Evolutionary conservation across 2,329 filamentous ascomycete genomes (phyloP).

Genomic region (Bipolaris victoriae): DNA sequence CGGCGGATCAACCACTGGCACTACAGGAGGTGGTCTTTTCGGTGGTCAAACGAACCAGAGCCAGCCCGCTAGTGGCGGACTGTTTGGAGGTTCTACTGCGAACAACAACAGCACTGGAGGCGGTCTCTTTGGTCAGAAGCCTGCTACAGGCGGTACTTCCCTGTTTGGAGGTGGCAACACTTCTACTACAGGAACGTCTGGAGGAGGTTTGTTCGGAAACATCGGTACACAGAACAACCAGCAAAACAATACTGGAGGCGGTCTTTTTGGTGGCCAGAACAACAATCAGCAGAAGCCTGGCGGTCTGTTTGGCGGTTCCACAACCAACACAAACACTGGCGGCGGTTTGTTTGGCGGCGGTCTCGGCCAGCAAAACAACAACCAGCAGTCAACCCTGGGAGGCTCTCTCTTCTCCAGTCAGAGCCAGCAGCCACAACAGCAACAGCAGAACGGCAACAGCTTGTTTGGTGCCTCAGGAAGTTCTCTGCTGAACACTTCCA

Average conservation of each 20-base stretch:
- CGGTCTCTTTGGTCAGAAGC: conserved; percentile 52
- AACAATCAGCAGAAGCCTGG: conserved; percentile 53
- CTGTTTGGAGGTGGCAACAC: conserved; percentile 42
- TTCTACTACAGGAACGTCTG: conserved; percentile 24
- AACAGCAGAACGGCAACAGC: conserved; percentile 48
- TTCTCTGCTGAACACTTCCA: conserved; percentile 55
- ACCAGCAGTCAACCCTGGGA: conserved; percentile 48
- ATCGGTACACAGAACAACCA: conserved; percentile 40
- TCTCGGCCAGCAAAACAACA: conserved; percentile 49
- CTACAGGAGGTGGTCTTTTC: conserved; percentile 59
- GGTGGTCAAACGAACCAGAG: conserved; percentile 45
- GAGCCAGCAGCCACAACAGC: conserved; percentile 51
- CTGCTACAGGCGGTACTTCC: conserved; percentile 24
- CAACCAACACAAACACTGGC: conserved; percentile 49
- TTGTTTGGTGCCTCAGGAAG: conserved; percentile 63
- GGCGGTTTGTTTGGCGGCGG: conserved; percentile 55
- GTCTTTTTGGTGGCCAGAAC: conserved; percentile 51
- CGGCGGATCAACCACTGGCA: conserved; percentile 34
- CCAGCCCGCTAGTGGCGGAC: conserved; percentile 39
- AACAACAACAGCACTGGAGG: conserved; percentile 40
- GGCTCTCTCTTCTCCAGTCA: conserved; percentile 54
- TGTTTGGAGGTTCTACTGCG: conserved; percentile 59
- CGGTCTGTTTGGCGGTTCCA: conserved; percentile 51
- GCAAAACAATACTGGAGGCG: conserved; percentile 38
- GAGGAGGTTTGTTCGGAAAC: conserved; percentile 45